These are phyloP conservation scores for Didymella pomorum DNA, from an alignment of 2,329 filamentous ascomycete genomes.

Conservation along the genomic window DNA sequence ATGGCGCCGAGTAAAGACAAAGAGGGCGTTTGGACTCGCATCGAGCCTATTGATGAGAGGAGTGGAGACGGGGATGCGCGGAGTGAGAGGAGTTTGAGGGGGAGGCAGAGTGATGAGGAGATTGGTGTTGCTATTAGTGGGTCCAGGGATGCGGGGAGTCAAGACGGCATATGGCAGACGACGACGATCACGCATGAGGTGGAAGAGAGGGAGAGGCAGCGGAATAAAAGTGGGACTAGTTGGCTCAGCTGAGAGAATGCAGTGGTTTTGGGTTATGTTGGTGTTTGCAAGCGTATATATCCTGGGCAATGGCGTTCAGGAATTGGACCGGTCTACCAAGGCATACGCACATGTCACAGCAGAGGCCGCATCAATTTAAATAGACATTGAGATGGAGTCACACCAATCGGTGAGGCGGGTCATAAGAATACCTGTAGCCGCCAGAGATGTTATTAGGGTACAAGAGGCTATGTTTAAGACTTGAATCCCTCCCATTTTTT, in stretches of 20 bases:
- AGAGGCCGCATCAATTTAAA: background rate
- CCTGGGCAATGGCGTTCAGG: constrained; percentile 6
- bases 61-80: background rate
- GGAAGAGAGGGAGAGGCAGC: background rate
- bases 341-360: background rate
- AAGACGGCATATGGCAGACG: constrained; percentile 16
- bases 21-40: constrained; percentile 14
- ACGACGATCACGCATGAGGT: constrained; percentile 5
- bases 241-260: constrained; percentile 1
- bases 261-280: background rate
- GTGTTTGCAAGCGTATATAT: constrained; percentile 13
- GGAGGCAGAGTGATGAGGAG: constrained; percentile 10
- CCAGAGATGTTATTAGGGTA: too few relatives aligned
- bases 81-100: background rate
- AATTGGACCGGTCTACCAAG: background rate
- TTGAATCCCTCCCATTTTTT: too few relatives aligned
- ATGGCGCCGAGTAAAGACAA: constrained; percentile 5
- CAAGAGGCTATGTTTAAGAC: too few relatives aligned
- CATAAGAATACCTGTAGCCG: too few relatives aligned
- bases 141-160: background rate
- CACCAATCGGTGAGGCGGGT: too few relatives aligned
- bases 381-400: background rate
- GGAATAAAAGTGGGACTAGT: background rate
- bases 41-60: constrained; percentile 14
- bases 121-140: background rate